Percentiles rank a stretch among this genome's conserved stretches.
Conservation (phyloP, 2,329 filamentous ascomycete genomes). For the Colletotrichum eremochloae region DNA sequence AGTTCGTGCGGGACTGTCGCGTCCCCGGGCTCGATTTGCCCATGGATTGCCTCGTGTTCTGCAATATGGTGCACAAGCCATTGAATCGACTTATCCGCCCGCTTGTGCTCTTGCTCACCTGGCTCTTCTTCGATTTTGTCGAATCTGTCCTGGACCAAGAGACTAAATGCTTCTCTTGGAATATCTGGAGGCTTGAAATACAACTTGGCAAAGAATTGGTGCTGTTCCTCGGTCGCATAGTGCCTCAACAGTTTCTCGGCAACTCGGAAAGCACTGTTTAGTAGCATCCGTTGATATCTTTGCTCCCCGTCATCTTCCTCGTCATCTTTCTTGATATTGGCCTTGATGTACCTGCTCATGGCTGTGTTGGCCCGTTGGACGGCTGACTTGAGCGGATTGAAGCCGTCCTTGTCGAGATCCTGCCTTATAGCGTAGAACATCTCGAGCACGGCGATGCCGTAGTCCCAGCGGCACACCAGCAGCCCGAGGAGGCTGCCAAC, state of each 20-base stretch:
- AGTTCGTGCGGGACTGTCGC: background rate
- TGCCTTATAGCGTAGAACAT: slow-evolving; percentile 4
- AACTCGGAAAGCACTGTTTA: background rate
- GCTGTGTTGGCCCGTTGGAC: slow-evolving; percentile 9
- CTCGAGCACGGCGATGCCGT: background rate
- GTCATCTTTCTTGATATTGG: background rate
- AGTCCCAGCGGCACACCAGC: slow-evolving; percentile 1
- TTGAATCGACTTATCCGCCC: background rate
- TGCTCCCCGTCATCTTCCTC: background rate
- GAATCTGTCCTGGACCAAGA: background rate
- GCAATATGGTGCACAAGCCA: background rate
- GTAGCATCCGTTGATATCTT: background rate
- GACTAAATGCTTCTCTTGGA: background rate
- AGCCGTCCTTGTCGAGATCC: slow-evolving; percentile 5
- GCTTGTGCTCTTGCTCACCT: too few species aligned
- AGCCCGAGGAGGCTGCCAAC: background rate
- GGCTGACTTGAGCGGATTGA: slow-evolving; percentile 5
- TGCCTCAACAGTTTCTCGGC: too few species aligned
- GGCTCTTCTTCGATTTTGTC: background rate
- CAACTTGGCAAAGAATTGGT: background rate
- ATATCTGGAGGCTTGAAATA: background rate
- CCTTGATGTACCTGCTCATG: slow-evolving; percentile 3
- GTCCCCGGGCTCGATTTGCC: background rate
- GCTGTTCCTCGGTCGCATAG: background rate
- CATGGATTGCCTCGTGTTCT: background rate